Percentiles rank a stretch among this genome's conserved stretches.
phyloP scores from a whole-genome alignment of 768 basidiomycete genomes.

The Lyophyllum semitale region DNA sequence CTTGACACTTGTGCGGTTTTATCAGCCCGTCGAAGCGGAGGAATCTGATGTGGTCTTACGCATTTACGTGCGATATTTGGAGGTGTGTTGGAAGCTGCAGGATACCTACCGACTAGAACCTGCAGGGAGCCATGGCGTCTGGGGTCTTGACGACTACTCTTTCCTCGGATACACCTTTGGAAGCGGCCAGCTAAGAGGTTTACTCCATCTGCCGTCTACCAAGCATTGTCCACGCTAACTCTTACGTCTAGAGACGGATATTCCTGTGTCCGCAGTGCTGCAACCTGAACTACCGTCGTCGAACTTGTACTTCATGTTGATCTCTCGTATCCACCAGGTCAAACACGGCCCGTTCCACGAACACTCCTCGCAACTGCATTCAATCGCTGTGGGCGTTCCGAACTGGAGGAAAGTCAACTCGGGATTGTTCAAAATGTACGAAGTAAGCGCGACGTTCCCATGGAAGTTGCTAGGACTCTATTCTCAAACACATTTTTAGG shows the following conservation, averaged over 20 bases:
- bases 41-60: slow-evolving; percentile 61
- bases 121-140: slow-evolving; percentile 96
- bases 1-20: slow-evolving; percentile 68
- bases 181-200: slow-evolving; percentile 84
- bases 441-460: slow-evolving; percentile 46
- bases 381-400: slow-evolving; percentile 86
- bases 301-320: slow-evolving; percentile 82
- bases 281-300: slow-evolving; percentile 56
- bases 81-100: slow-evolving; percentile 83
- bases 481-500: slow-evolving; percentile 39
- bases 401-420: slow-evolving; percentile 89
- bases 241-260: slow-evolving; percentile 46
- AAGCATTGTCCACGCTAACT: slow-evolving; percentile 4
- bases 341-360: slow-evolving; percentile 90
- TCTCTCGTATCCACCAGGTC: slow-evolving; percentile 77
- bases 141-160: slow-evolving; percentile 93
- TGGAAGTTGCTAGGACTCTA: neutral
- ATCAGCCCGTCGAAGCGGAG: slow-evolving; percentile 56
- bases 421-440: slow-evolving; percentile 95
- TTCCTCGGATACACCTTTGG: slow-evolving; percentile 92
- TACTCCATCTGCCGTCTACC: slow-evolving; percentile 1
- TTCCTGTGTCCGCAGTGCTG: slow-evolving; percentile 68
- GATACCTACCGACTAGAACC: slow-evolving; percentile 91
- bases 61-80: slow-evolving; percentile 79
- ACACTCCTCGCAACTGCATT: slow-evolving; percentile 87